Evolutionary conservation across 2,329 filamentous ascomycete genomes (phyloP).

Genomic region (Rutstroemia sydowiana): DNA sequence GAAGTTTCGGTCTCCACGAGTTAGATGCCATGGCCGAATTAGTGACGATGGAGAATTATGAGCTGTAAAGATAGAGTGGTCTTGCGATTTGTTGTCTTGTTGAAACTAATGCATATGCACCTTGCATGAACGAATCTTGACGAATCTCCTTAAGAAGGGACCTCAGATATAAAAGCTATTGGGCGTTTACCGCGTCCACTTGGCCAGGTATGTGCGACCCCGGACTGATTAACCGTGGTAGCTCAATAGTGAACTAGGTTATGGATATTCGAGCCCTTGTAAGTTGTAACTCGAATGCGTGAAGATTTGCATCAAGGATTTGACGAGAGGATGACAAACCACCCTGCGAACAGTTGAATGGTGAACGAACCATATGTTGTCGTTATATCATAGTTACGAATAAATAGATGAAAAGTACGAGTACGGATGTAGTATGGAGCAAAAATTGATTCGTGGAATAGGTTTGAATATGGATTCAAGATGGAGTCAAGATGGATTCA

Average conservation of each 20-base stretch:
- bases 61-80: neutral
- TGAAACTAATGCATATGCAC: slow-evolving; percentile 11
- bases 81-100: slow-evolving; percentile 9
- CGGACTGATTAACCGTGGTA: slow-evolving; percentile 2
- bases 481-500: neutral
- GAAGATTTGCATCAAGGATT: neutral
- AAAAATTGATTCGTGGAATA: no score
- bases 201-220: slow-evolving; percentile 5
- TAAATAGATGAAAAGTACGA: no score
- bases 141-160: slow-evolving; percentile 6
- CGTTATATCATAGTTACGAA: no score
- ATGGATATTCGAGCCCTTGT: neutral
- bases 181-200: slow-evolving; percentile 2
- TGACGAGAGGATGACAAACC: neutral
- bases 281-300: slow-evolving; percentile 4
- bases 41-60: neutral
- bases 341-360: neutral
- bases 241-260: neutral
- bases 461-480: neutral
- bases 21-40: slow-evolving; percentile 7
- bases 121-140: slow-evolving; percentile 4
- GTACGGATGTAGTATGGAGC: no score
- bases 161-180: slow-evolving; percentile 8
- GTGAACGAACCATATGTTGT: neutral
- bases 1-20: neutral